Conservation (phyloP, 495 filamentous ascomycete species). For the Penicillium turbatum region DNA sequence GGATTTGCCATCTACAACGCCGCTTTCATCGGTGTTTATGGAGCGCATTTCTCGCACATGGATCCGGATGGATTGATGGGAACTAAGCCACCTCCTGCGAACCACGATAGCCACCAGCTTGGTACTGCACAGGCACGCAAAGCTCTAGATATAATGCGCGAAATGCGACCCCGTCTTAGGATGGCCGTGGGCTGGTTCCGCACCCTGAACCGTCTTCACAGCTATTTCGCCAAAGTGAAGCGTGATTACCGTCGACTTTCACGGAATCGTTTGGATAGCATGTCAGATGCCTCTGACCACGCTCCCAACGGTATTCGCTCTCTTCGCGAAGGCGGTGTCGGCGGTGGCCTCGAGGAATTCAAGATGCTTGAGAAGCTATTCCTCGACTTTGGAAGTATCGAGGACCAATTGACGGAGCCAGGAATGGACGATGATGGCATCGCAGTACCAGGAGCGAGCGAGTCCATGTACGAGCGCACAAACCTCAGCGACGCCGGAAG, state of each 20-base stretch:
- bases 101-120: constrained; percentile 28
- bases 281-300: constrained; percentile 33
- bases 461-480: constrained; percentile 28
- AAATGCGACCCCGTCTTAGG: constrained; percentile 62
- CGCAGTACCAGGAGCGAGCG: constrained; percentile 19
- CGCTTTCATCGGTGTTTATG: constrained; percentile 67
- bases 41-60: constrained; percentile 72
- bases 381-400: constrained; percentile 52
- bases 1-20: constrained; percentile 80
- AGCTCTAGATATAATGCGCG: constrained; percentile 50
- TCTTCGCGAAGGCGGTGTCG: constrained; percentile 48
- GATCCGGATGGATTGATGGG: constrained; percentile 61
- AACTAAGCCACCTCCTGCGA: constrained; percentile 19
- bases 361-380: constrained; percentile 55
- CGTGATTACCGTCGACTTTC: constrained; percentile 53
- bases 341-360: constrained; percentile 71
- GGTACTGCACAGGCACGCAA: constrained; percentile 44
- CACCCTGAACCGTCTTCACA: constrained; percentile 63
- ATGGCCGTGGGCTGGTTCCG: constrained; percentile 69
- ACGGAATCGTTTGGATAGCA: constrained; percentile 35
- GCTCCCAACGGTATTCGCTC: constrained; percentile 39
- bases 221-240: constrained; percentile 62
- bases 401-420: constrained; percentile 39
- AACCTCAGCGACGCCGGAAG: constrained; percentile 41
- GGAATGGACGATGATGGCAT: constrained; percentile 33